Evolutionary conservation across 495 filamentous ascomycete genomes (phyloP).

Genomic region (Hypoxylon intermedium): DNA sequence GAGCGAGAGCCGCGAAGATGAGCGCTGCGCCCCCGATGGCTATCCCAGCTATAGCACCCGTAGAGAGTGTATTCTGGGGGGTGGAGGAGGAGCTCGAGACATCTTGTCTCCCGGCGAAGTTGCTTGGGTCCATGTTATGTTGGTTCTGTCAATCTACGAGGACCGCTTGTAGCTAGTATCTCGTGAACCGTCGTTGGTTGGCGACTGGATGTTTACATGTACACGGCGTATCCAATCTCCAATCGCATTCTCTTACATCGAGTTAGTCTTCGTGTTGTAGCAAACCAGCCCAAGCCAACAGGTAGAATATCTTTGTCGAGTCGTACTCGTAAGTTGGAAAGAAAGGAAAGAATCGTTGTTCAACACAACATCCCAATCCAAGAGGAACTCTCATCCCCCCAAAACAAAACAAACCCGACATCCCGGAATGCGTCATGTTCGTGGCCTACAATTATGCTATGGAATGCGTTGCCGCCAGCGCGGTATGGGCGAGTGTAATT

Average conservation of each 20-base stretch:
- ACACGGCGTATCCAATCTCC: no score
- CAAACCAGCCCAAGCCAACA: no score
- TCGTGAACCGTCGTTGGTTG: no score
- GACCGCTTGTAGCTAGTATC: no score
- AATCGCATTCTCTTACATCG: no score
- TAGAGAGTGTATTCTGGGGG: slow-evolving; percentile 24
- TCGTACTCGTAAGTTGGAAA: neutral
- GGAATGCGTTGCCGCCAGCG: slow-evolving; percentile 40
- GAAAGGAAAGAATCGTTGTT: neutral
- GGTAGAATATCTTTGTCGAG: no score
- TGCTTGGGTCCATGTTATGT: slow-evolving; percentile 10
- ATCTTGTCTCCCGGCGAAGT: slow-evolving; percentile 5
- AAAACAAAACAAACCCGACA: slow-evolving; percentile 16
- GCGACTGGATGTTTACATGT: no score
- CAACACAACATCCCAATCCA: neutral
- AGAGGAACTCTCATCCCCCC: no score
- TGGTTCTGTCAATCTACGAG: no score
- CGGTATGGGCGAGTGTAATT: neutral
- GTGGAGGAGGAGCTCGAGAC: neutral
- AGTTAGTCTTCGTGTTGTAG: no score
- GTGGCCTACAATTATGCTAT: slow-evolving; percentile 1
- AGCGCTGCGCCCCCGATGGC: slow-evolving; percentile 37
- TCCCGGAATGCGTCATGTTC: slow-evolving; percentile 32
- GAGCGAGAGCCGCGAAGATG: slow-evolving; percentile 33
- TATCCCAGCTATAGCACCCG: slow-evolving; percentile 38